Base-by-base conservation (phyloP, 2,329 filamentous ascomycete genomes). In the Aspergillus arachidicola region DNA sequence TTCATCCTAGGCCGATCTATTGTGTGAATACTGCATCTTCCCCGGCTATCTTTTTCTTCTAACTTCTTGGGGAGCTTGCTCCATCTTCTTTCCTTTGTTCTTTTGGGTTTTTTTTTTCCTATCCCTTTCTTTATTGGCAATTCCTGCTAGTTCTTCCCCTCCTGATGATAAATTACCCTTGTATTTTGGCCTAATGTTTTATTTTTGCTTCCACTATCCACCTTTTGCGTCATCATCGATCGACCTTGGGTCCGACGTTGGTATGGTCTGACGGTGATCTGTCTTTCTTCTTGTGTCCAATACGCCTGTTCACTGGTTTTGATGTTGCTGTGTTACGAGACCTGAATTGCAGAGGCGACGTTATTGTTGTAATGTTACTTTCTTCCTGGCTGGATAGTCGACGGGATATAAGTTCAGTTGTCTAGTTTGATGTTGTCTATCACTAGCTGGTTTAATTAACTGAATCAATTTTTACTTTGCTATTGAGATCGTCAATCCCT, bases 171-270 rank as follows among this genome's bases (percentile, higher is more conserved):
- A 23, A 30, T 36, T 54, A 34, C 51, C 34, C 34, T 38, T 55
- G 51, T 55, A 36, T 55, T 38, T 55, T 55, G 30, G 21, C 23
- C 51, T 55, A 55, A 38, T 55, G 32, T 38, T 38, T 23, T 55
- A n/a, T 38, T 38, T 36, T 55, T 55, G 21, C 32, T 38, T 26
- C 51, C 23, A 26, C 34, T 55, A 36, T 10, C 6, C 51, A 38
- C 16, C 28, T 6, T 32, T 6, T 51, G 28, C 48, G 9, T 51
- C 48, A 10, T 41, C 51, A 36, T 36, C 21, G 19, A 38, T 41
- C n/a, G 12, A 55, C 6, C 19, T 38, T 38, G 32, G 51, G 10
- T 23, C 21, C 32, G 36, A 55, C 21, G 51, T 55, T 55, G 51
- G 51, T 55, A 41, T 41, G 32, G 21, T 38, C 51, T 55, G 51